Conservation (phyloP, 192 early-diverging fungal genomes). For the Coemansia sp. region DNA sequence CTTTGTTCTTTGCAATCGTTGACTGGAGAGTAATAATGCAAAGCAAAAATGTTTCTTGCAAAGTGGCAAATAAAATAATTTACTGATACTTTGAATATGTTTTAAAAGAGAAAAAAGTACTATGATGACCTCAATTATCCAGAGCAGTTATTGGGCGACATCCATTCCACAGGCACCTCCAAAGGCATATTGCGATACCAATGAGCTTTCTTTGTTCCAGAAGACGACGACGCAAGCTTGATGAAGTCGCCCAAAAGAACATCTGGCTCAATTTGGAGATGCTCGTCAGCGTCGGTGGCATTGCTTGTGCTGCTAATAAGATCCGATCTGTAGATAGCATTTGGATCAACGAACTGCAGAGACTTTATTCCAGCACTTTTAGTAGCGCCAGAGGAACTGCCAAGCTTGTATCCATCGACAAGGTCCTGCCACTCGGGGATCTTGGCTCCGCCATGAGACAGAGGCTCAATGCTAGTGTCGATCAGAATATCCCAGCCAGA, state of each 20-base stretch:
- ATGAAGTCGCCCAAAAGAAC: slow-evolving; percentile 58
- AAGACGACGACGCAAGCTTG: slow-evolving; percentile 50
- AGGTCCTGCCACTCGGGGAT: slow-evolving; percentile 51
- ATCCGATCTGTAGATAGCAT: slow-evolving; percentile 61
- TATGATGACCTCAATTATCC: slow-evolving; percentile 11
- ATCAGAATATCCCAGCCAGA: slow-evolving; percentile 63
- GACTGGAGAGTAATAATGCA: no score
- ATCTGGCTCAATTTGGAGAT: slow-evolving; percentile 65
- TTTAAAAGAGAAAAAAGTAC: neutral
- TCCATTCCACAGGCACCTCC: slow-evolving; percentile 57
- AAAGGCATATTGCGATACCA: slow-evolving; percentile 74
- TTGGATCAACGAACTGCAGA: slow-evolving; percentile 59
- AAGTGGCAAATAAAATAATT: neutral
- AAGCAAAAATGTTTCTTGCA: neutral
- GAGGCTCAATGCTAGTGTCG: slow-evolving; percentile 54
- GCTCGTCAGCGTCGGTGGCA: slow-evolving; percentile 65
- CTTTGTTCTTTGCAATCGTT: no score
- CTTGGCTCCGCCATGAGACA: slow-evolving; percentile 60
- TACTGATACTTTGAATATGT: slow-evolving; percentile 9
- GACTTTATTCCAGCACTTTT: slow-evolving; percentile 13
- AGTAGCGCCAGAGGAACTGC: neutral
- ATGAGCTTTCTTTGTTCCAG: slow-evolving; percentile 54
- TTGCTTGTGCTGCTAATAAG: slow-evolving; percentile 71
- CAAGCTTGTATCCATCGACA: slow-evolving; percentile 30
- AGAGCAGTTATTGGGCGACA: slow-evolving; percentile 36